A percentile compares a stretch with the other conserved stretches of the same genome.
Conservation (phyloP, 805 yeast species). For the Huiozyma sinensis region DNA sequence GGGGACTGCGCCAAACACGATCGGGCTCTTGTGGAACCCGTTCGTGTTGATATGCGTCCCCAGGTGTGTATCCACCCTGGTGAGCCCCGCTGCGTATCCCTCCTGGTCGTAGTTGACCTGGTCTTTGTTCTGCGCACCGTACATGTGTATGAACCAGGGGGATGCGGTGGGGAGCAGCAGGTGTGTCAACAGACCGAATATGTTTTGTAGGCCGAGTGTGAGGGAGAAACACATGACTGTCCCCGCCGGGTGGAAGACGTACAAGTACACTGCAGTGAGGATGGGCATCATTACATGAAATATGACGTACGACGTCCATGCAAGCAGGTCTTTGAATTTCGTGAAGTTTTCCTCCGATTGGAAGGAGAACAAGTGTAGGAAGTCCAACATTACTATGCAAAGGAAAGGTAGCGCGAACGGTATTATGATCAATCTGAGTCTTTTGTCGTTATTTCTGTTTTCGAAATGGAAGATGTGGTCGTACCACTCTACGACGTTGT, state of each 20-base stretch:
- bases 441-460: slow-evolving; percentile 4
- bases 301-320: slow-evolving; percentile 55
- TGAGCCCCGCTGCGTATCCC: slow-evolving; percentile 64
- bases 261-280: slow-evolving; percentile 49
- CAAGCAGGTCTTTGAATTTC: slow-evolving; percentile 39
- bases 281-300: slow-evolving; percentile 53
- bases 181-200: slow-evolving; percentile 51
- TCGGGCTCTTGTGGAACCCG: slow-evolving; percentile 58
- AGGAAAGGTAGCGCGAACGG: slow-evolving; percentile 34
- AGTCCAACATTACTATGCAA: slow-evolving; percentile 34
- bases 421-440: slow-evolving; percentile 10
- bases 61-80: slow-evolving; percentile 51
- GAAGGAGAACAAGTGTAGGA: slow-evolving; percentile 32
- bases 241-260: slow-evolving; percentile 60
- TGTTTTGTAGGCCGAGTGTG: slow-evolving; percentile 51
- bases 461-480: slow-evolving; percentile 16
- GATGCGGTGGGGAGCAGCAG: slow-evolving; percentile 59
- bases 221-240: slow-evolving; percentile 41
- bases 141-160: slow-evolving; percentile 58
- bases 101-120: slow-evolving; percentile 49
- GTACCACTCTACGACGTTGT: slow-evolving; percentile 19
- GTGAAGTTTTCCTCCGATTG: slow-evolving; percentile 30
- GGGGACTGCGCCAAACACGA: slow-evolving; percentile 58
- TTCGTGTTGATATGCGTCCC: slow-evolving; percentile 50
- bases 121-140: slow-evolving; percentile 41